Conservation (phyloP, 108 stramenopile genomes). For the Thalassiosira profunda region DNA sequence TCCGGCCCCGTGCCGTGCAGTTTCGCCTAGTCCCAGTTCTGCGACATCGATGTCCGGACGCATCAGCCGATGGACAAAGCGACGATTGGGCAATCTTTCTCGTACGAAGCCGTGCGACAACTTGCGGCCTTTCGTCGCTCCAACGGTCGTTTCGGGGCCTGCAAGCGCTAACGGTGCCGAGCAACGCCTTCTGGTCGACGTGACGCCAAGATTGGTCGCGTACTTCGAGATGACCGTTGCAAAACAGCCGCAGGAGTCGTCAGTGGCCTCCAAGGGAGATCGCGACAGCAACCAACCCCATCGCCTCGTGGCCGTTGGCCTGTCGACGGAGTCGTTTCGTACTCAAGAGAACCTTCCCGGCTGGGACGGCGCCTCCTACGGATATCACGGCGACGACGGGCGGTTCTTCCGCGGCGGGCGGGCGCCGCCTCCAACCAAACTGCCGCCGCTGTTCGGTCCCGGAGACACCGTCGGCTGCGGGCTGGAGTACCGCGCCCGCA, state of each 20-base stretch:
- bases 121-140: slow-evolving; percentile 61
- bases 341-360: slow-evolving; percentile 77
- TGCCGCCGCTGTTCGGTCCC: slow-evolving; percentile 67
- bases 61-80: background rate
- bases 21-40: background rate
- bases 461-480: slow-evolving; percentile 94
- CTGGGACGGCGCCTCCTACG: slow-evolving; percentile 76
- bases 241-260: slow-evolving; percentile 6
- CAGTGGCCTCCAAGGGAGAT: background rate
- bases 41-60: background rate
- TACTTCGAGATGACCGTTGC: slow-evolving; percentile 83
- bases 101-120: background rate
- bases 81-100: slow-evolving; percentile 4
- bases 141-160: slow-evolving; percentile 22
- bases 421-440: slow-evolving; percentile 69
- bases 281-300: background rate
- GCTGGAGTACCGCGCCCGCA: slow-evolving; percentile 56
- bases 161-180: background rate
- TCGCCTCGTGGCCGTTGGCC: slow-evolving; percentile 63
- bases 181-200: slow-evolving; percentile 27
- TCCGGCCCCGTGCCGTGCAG: slow-evolving; percentile 6
- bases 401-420: slow-evolving; percentile 81
- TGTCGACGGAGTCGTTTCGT: slow-evolving; percentile 58
- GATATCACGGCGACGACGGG: slow-evolving; percentile 91
- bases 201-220: slow-evolving; percentile 70